phyloP scores from a whole-genome alignment of 2,329 filamentous ascomycete genomes.

The Camptophora hylomeconis region DNA sequence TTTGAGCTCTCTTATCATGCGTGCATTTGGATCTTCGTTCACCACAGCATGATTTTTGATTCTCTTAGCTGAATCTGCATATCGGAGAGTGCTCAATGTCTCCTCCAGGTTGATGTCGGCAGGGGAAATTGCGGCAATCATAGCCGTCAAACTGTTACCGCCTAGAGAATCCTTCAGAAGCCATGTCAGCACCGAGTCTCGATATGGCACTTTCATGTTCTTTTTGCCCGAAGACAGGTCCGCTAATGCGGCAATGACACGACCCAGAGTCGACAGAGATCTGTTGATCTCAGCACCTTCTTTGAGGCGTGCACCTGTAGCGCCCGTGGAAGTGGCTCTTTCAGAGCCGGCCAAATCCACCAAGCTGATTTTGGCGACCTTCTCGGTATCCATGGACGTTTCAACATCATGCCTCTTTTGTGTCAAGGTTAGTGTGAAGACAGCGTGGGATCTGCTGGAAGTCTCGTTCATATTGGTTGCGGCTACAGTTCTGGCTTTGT shows the following conservation, averaged over 20 bases:
- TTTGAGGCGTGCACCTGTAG: slow-evolving; percentile 86
- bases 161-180: slow-evolving; percentile 90
- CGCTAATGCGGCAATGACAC: slow-evolving; percentile 91
- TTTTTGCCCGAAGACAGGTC: slow-evolving; percentile 80
- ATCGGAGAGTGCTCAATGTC: slow-evolving; percentile 85
- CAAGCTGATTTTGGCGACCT: slow-evolving; percentile 93
- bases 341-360: slow-evolving; percentile 97
- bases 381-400: slow-evolving; percentile 94
- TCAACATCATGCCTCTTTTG: slow-evolving; percentile 85
- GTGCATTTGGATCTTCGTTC: slow-evolving; percentile 96
- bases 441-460: slow-evolving; percentile 92
- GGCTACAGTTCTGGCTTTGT: slow-evolving; percentile 94
- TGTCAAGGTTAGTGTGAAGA: slow-evolving; percentile 90
- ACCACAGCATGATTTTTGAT: slow-evolving; percentile 99
- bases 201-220: slow-evolving; percentile 75
- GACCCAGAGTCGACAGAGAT: slow-evolving; percentile 86
- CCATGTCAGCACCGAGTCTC: slow-evolving; percentile 95
- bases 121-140: slow-evolving; percentile 98
- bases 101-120: slow-evolving; percentile 99
- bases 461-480: slow-evolving; percentile 99
- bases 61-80: slow-evolving; percentile 93
- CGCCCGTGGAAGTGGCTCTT: slow-evolving; percentile 90
- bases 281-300: slow-evolving; percentile 98
- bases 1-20: slow-evolving; percentile 97
- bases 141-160: slow-evolving; percentile 98